Evolutionary conservation across 306 rosid genomes (phyloP), one percentile per base, ranked within the genome.

Genomic region (Pueraria montana): DNA sequence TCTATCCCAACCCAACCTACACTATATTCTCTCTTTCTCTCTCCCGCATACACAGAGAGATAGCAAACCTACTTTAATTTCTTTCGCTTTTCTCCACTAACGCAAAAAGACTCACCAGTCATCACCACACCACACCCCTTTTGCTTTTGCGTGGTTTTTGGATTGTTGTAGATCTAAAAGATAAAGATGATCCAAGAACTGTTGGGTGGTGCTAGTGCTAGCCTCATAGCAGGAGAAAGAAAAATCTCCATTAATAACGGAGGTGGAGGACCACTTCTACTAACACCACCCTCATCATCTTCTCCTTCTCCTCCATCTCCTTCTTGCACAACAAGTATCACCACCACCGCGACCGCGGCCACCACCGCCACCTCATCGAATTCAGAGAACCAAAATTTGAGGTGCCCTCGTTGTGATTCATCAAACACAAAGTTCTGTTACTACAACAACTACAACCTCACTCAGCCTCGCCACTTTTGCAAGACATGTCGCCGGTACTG

Each of bases 381-480:
- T 53, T 71, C 89, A 0, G 96, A 96, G 50, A 89, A 78, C 65
- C 94, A 91, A 16, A 89, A 84, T 26, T 74, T 96, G 87, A 88
- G 96, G 79, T 96, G 99, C 55, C 85, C 85, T 4, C 76, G 85
- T 38, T 82, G 85, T 3, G 85, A 82, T 38, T 82, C 85, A 7
- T 66, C 97, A 84, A 91, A 94, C 92, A 94, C 98, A 4, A 94
- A 94, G 88, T 94, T 94, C 74, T 94, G 98, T 81, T 94, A 82
- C 85, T 82, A 82, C 81, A 82, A 82, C 52, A 82, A 82, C 70
- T 82, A 82, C 91, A 95, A 95, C 87, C 97, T 95, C 82, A 91
- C 98, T 36, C 98, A 95, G 89, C 99, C 99, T 12, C 99, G 99
- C 67, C 97, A 95, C 87, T 95, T 95, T 90, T 95, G 99, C 89